These are phyloP conservation scores for Tillandsia fasciculata DNA, from an alignment of 176 grass and related monocot species.

Conservation along the genomic window DNA sequence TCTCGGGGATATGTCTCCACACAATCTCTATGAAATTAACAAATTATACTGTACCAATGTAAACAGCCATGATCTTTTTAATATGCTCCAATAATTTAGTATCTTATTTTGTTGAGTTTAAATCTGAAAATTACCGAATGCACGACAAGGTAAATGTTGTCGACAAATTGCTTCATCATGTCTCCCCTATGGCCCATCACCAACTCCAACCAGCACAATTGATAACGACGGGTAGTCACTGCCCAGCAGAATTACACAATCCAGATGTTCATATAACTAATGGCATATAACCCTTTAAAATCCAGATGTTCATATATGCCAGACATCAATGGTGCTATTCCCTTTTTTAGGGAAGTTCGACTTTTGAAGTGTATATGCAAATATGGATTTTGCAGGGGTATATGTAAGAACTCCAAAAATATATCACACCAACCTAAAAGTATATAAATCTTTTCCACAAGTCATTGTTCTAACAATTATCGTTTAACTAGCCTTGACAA, in stretches of 20 bases:
- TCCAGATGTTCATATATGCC: too few relatives aligned
- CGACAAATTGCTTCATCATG: conserved; percentile 70
- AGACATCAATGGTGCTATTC: too few relatives aligned
- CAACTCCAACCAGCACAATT: conserved; percentile 76
- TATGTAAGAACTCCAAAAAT: too few relatives aligned
- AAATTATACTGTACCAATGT: conserved; percentile 39
- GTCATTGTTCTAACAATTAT: conserved; percentile 1
- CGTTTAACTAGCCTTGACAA: conserved; percentile 70
- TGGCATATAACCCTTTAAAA: too few relatives aligned
- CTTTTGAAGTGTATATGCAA: too few relatives aligned
- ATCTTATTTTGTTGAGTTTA: too few relatives aligned
- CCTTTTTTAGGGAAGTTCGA: too few relatives aligned
- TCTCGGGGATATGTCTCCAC: conserved; percentile 22
- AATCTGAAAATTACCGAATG: conserved; percentile 80
- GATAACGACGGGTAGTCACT: conserved; percentile 65
- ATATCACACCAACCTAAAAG: too few relatives aligned
- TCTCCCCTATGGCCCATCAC: conserved; percentile 81
- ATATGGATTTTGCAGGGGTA: too few relatives aligned
- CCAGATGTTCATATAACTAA: too few relatives aligned
- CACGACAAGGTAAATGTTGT: conserved; percentile 55
- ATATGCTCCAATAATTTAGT: neutral
- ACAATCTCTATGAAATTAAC: conserved; percentile 82
- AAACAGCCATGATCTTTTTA: neutral
- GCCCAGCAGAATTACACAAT: neutral
- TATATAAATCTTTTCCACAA: too few relatives aligned